Base-by-base conservation (phyloP, 257 asterid species). In the Nicotiana tomentosiformis region DNA sequence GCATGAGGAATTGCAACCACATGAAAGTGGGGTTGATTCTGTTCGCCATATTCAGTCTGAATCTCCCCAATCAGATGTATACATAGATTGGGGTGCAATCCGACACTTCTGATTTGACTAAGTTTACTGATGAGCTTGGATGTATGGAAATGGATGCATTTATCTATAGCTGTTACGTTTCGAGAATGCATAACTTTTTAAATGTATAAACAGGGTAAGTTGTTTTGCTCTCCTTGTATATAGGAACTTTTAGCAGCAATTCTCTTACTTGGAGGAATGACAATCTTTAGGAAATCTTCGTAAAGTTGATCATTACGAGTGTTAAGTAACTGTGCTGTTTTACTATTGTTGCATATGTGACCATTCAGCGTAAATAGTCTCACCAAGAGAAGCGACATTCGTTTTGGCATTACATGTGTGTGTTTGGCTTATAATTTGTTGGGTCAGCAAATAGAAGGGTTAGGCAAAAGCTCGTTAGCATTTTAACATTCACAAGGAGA, bases 61-160 rank as follows among this genome's bases (percentile, higher is more conserved):
- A 5, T 0, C 15, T 1, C 23, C 15, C 29, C 43, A 76, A 49
- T 15, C 64, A 51, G 46, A 49, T 49, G 26, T 14, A 4, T 23
- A 15, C n/a, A 51, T 91, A 15, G 89, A 89, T 10, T 94, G 97
- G 97, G 77, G 51, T 70, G 53, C 83, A 66, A 89, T 91, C 60
- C 90, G 94, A 79, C 93, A 90, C 86, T 23, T 23, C 64, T 92
- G 93, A 97, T 84, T 56, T 58, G 95, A 77, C 35, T 26, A 37
- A 35, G 85, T 77, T 33, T 72, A 37, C 30, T 72, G 4, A 14
- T 79, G 80, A 74, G 43, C 62, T 51, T 2, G 0, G 9, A 74
- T 14, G 29, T 18, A 37, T 35, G 7, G 3, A 61, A 53, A 10
- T 58, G 26, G 43, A 79, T 39, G 74, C 61, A 51, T 14, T 46